Conservation (phyloP, 768 basidiomycete genomes). For the Amanita molliuscula region DNA sequence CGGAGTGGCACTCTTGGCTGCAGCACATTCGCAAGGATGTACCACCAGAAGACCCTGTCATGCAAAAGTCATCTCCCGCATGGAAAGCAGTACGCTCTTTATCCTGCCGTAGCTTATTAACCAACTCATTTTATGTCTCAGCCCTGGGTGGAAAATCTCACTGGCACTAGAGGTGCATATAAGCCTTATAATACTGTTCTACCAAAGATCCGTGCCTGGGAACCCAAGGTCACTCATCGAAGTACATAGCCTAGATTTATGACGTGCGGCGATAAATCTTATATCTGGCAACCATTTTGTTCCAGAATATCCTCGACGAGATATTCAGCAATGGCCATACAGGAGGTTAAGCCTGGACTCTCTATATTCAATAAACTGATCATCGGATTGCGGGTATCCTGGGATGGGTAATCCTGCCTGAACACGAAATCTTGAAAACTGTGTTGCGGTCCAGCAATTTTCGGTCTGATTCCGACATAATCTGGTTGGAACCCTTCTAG, state of each 20-base stretch:
- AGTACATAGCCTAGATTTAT: conserved; percentile 8
- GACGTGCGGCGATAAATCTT: background rate
- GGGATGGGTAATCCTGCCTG: conserved; percentile 47
- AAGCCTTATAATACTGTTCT: conserved; percentile 79
- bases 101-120: background rate
- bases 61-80: conserved; percentile 57
- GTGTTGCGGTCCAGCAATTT: conserved; percentile 61
- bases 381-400: conserved; percentile 36
- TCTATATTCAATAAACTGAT: conserved; percentile 86
- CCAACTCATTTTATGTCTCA: conserved; percentile 18
- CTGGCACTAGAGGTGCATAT: conserved; percentile 88
- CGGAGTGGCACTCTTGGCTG: conserved; percentile 97
- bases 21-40: conserved; percentile 80
- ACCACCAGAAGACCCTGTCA: conserved; percentile 63
- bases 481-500: conserved; percentile 62
- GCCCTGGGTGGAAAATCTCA: conserved; percentile 85
- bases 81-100: conserved; percentile 69
- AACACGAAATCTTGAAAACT: conserved; percentile 84
- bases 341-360: conserved; percentile 83
- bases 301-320: conserved; percentile 56
- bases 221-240: conserved; percentile 57
- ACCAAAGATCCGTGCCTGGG: conserved; percentile 79
- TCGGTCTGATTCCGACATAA: conserved; percentile 82
- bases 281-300: conserved; percentile 5
- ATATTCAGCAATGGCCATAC: conserved; percentile 78